Percentiles rank a stretch among this genome's conserved stretches.
These are phyloP conservation scores for Mycena kentingensis DNA, from an alignment of 768 basidiomycete genomes.

Conservation along the genomic window DNA sequence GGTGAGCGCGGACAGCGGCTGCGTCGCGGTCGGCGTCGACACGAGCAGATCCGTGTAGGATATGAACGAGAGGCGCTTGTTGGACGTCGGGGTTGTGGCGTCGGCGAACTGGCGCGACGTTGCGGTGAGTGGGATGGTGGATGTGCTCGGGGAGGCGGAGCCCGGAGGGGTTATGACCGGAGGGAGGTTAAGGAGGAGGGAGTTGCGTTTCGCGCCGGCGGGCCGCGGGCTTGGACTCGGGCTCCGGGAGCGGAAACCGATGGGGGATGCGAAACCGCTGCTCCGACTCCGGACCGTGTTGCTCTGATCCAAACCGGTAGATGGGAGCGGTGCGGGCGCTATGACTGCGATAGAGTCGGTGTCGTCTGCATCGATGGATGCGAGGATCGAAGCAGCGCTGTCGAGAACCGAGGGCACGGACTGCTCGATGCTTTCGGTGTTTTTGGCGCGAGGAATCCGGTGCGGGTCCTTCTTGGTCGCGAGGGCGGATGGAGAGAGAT, in stretches of 20 bases:
- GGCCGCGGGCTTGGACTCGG: slow-evolving; percentile 58
- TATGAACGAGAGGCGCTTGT: slow-evolving; percentile 85
- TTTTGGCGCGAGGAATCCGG: slow-evolving; percentile 69
- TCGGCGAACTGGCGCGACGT: slow-evolving; percentile 12
- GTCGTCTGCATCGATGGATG: slow-evolving; percentile 47
- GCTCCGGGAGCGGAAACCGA: slow-evolving; percentile 65
- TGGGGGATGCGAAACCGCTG: slow-evolving; percentile 68
- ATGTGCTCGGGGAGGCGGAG: slow-evolving; percentile 28
- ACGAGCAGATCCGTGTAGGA: slow-evolving; percentile 85
- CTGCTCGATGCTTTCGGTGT: slow-evolving; percentile 73
- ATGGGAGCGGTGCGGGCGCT: slow-evolving; percentile 42
- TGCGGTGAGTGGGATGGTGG: slow-evolving; percentile 17
- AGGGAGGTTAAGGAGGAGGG: slow-evolving; percentile 54
- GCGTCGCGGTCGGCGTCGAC: slow-evolving; percentile 70
- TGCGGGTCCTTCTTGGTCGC: slow-evolving; percentile 57
- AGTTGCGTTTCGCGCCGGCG: slow-evolving; percentile 40
- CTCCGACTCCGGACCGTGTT: slow-evolving; percentile 26
- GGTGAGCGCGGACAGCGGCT: slow-evolving; percentile 74
- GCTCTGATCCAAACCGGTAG: slow-evolving; percentile 21
- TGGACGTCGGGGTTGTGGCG: slow-evolving; percentile 37
- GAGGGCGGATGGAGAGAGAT: slow-evolving; percentile 39
- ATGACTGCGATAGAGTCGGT: slow-evolving; percentile 65
- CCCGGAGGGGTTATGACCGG: slow-evolving; percentile 28
- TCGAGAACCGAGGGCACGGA: slow-evolving; percentile 86
- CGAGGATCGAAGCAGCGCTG: slow-evolving; percentile 74